A percentile compares a stretch with the other conserved stretches of the same genome.
Evolutionary conservation across 306 rosid genomes (phyloP).

Genomic region (Trifolium fragiferum): DNA sequence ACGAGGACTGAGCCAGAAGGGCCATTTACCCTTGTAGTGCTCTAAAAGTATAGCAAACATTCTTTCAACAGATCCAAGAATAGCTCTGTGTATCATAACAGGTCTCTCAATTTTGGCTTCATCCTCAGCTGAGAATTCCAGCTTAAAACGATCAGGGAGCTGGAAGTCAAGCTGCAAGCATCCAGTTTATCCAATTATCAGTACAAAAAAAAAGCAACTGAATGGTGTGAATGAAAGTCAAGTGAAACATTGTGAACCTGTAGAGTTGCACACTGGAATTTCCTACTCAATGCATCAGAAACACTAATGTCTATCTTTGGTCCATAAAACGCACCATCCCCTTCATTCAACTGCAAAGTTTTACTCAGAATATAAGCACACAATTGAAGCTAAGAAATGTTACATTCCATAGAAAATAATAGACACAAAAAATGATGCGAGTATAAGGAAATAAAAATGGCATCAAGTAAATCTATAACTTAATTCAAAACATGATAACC

Average conservation of each 20-base stretch:
- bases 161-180: slow-evolving; percentile 94
- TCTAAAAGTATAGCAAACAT: slow-evolving; percentile 94
- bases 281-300: slow-evolving; percentile 87
- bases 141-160: slow-evolving; percentile 85
- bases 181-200: slow-evolving; percentile 43
- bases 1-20: slow-evolving; percentile 98
- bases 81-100: slow-evolving; percentile 95
- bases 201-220: slow-evolving; percentile 20
- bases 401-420: slow-evolving; percentile 23
- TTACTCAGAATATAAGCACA: slow-evolving; percentile 41
- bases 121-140: slow-evolving; percentile 93
- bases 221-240: slow-evolving; percentile 21
- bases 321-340: slow-evolving; percentile 95
- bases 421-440: slow-evolving; percentile 2
- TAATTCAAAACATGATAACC: slow-evolving; percentile 6
- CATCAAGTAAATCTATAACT: slow-evolving; percentile 9
- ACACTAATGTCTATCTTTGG: slow-evolving; percentile 95
- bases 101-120: slow-evolving; percentile 91
- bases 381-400: slow-evolving; percentile 24
- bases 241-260: slow-evolving; percentile 60
- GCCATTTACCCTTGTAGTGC: slow-evolving; percentile 98
- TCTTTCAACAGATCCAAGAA: slow-evolving; percentile 91
- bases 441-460: slow-evolving; percentile 8
- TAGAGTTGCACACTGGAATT: slow-evolving; percentile 93
- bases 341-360: slow-evolving; percentile 74